These are phyloP conservation scores for Brasilioporus rufonigricans DNA, from an alignment of 768 basidiomycete genomes.

Conservation along the genomic window DNA sequence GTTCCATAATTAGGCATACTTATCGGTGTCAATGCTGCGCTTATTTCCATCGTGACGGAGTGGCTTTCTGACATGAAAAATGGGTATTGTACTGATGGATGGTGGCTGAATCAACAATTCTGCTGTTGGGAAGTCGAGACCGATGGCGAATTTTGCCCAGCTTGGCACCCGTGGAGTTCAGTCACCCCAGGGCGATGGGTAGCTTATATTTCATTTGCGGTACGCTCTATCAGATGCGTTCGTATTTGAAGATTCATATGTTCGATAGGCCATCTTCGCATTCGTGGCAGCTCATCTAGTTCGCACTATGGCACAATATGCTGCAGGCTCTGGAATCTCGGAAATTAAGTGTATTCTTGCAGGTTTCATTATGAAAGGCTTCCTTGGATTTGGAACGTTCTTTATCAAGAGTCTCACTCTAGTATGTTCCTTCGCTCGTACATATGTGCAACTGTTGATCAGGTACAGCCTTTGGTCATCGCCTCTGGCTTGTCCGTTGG, in stretches of 20 bases:
- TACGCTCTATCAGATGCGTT: conserved; percentile 40
- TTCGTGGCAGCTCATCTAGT: conserved; percentile 90
- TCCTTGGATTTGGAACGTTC: conserved; percentile 85
- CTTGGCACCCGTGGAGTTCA: conserved; percentile 90
- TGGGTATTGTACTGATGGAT: conserved; percentile 94
- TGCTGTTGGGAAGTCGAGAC: conserved; percentile 97
- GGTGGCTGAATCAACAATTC: conserved; percentile 98
- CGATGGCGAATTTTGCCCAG: conserved; percentile 80
- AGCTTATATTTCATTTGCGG: conserved; percentile 87
- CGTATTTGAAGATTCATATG: conserved; percentile 1
- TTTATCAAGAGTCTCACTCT: conserved; percentile 92
- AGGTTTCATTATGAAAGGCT: conserved; percentile 97
- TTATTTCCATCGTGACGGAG: conserved; percentile 92
- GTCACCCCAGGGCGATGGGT: conserved; percentile 72
- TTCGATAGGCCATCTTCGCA: conserved; percentile 67
- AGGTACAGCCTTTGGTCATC: conserved; percentile 84
- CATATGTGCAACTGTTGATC: conserved; percentile 11
- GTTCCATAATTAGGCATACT: conserved; percentile 57
- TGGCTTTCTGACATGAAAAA: conserved; percentile 99
- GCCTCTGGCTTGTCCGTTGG: conserved; percentile 96
- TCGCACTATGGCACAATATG: conserved; percentile 84
- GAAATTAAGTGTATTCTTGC: conserved; percentile 98
- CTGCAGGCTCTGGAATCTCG: conserved; percentile 96
- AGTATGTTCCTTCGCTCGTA: conserved; percentile 45
- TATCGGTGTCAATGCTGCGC: conserved; percentile 91